Conservation (phyloP, 164 flowering plant species). For the Stephania cephalantha region DNA sequence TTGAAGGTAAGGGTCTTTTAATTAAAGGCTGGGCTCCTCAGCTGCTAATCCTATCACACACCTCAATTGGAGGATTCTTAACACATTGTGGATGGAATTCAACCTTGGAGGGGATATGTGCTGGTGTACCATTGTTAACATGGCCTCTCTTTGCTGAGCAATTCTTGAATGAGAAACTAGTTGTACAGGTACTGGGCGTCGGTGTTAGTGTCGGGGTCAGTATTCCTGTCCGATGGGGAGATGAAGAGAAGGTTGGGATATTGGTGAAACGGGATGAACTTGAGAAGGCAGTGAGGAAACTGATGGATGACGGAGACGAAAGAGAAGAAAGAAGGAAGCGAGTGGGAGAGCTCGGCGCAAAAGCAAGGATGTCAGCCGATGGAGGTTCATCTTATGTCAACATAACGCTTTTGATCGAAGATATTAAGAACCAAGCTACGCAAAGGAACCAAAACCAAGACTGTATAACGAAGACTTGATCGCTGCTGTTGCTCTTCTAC, state of each 20-base stretch:
- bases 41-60: constrained; percentile 46
- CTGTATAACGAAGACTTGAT: background rate
- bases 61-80: constrained; percentile 44
- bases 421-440: constrained; percentile 19
- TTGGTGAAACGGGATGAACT: constrained; percentile 32
- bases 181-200: constrained; percentile 32
- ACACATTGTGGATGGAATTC: constrained; percentile 82
- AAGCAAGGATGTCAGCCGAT: constrained; percentile 34
- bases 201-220: constrained; percentile 42
- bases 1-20: constrained; percentile 40
- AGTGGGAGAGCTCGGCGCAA: constrained; percentile 31
- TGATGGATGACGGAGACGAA: constrained; percentile 38
- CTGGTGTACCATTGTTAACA: constrained; percentile 54
- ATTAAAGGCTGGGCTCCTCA: constrained; percentile 74
- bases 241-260: constrained; percentile 37
- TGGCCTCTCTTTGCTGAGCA: constrained; percentile 67
- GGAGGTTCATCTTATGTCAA: constrained; percentile 46
- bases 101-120: constrained; percentile 37
- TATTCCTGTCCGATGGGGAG: constrained; percentile 28
- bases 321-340: constrained; percentile 29
- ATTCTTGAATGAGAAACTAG: constrained; percentile 47
- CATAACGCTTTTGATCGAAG: constrained; percentile 30
- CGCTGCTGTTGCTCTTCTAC: background rate
- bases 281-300: constrained; percentile 23
- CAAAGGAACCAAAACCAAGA: background rate